A percentile compares a stretch with the other conserved stretches of the same genome.
Evolutionary conservation across 176 grass and related monocot species (phyloP).

Genomic region (Rhynchospora breviuscula): DNA sequence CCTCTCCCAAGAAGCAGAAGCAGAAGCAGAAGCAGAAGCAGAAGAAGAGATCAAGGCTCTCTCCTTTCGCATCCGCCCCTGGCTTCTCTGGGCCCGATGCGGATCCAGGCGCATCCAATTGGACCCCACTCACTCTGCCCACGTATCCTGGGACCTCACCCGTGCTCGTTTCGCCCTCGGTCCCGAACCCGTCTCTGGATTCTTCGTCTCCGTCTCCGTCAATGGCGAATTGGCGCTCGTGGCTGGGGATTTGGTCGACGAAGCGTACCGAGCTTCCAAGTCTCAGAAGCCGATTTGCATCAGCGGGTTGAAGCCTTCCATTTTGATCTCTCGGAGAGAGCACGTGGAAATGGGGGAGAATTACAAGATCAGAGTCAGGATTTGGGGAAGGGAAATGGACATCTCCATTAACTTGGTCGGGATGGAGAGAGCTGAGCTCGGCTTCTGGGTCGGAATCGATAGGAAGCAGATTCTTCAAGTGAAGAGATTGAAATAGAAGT

Average conservation of each 20-base stretch:
- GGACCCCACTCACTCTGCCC: constrained; percentile 30
- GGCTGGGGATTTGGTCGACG: constrained; percentile 54
- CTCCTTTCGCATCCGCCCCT: constrained; percentile 57
- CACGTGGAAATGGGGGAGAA: constrained; percentile 44
- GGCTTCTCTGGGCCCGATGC: constrained; percentile 50
- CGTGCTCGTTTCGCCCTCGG: constrained; percentile 36
- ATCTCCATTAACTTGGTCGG: constrained; percentile 63
- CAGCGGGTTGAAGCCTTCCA: not conserved
- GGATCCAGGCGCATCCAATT: constrained; percentile 45
- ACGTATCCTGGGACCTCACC: constrained; percentile 61
- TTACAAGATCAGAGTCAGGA: constrained; percentile 43
- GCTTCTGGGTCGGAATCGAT: constrained; percentile 58
- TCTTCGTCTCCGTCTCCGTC: constrained; percentile 58
- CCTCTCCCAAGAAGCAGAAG: constrained; percentile 30
- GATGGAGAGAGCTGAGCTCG: constrained; percentile 39
- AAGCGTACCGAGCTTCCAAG: constrained; percentile 41
- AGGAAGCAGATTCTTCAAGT: constrained; percentile 56
- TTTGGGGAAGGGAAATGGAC: constrained; percentile 61
- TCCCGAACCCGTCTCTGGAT: constrained; percentile 52
- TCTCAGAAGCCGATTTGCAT: constrained; percentile 15
- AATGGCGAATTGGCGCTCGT: constrained; percentile 66
- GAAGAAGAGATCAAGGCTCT: constrained; percentile 38
- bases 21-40: not conserved
- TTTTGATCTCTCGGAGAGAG: constrained; percentile 46
- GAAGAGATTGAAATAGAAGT: constrained; percentile 71